Evolutionary conservation across 257 asterid species (phyloP).

Genomic region (Nicotiana benthamiana): DNA sequence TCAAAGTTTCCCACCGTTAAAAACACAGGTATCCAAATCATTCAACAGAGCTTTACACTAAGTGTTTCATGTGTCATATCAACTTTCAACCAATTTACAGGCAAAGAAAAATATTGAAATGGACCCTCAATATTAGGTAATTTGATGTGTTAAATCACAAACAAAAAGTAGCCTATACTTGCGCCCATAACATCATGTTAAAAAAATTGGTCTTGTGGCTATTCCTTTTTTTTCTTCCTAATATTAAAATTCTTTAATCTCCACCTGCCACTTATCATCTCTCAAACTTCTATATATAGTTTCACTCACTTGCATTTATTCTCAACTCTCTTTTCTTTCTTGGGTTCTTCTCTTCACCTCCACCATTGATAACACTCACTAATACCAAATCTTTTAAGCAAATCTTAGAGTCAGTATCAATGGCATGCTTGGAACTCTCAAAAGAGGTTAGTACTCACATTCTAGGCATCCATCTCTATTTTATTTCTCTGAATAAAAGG

Average conservation of each 20-base stretch:
- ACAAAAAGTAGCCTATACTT: neutral
- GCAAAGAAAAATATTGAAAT: neutral
- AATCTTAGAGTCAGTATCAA: slow-evolving; percentile 18
- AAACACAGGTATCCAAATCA: neutral
- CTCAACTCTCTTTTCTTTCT: neutral
- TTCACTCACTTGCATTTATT: slow-evolving; percentile 10
- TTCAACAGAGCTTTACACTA: neutral
- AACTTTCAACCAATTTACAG: slow-evolving; percentile 13
- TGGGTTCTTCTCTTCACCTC: too few species aligned
- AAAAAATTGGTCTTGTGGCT: neutral
- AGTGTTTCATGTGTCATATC: slow-evolving; percentile 8
- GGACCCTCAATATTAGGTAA: slow-evolving; percentile 15
- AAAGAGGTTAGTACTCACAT: slow-evolving; percentile 36
- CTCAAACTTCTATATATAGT: slow-evolving; percentile 29
- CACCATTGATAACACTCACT: too few species aligned
- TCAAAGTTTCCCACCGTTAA: neutral
- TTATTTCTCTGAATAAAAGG: neutral
- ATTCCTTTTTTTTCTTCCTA: neutral
- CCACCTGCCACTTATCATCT: slow-evolving; percentile 15
- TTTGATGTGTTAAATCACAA: slow-evolving; percentile 1
- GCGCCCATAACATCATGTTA: neutral
- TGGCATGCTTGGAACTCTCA: slow-evolving; percentile 51
- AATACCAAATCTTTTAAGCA: slow-evolving; percentile 3
- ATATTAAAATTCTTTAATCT: neutral
- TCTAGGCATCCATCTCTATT: neutral